Evolutionary conservation across 2,329 filamentous ascomycete genomes (phyloP).

Genomic region (Hypoxylon sp.): DNA sequence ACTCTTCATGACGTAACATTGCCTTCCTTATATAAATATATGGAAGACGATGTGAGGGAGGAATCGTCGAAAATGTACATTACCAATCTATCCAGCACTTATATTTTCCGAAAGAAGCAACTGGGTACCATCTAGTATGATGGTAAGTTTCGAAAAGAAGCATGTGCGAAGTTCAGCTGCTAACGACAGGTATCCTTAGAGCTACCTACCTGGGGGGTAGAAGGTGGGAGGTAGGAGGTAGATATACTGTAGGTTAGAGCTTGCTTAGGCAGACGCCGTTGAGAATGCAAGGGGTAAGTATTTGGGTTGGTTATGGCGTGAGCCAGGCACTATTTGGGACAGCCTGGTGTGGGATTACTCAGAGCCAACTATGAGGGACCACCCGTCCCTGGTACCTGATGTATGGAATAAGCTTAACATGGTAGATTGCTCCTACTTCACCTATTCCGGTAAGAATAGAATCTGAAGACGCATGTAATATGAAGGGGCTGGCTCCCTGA

Average conservation of each 20-base stretch:
- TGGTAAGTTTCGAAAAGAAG: too few species aligned
- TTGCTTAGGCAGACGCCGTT: not conserved
- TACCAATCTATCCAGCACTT: too few species aligned
- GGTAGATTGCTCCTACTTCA: not conserved
- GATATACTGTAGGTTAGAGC: not conserved
- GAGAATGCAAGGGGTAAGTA: not conserved
- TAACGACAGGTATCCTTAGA: too few species aligned
- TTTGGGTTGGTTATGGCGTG: not conserved
- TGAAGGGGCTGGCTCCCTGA: not conserved
- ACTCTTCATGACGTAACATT: not conserved
- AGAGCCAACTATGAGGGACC: not conserved
- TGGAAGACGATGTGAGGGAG: too few species aligned
- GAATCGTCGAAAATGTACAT: too few species aligned
- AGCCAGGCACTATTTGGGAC: not conserved
- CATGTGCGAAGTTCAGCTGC: too few species aligned
- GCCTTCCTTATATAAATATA: too few species aligned
- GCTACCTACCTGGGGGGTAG: too few species aligned
- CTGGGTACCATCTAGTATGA: too few species aligned
- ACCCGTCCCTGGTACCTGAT: not conserved
- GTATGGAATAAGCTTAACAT: not conserved
- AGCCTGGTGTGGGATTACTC: not conserved
- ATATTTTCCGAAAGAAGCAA: too few species aligned
- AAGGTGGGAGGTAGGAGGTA: too few species aligned
- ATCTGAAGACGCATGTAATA: not conserved
- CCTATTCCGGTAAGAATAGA: not conserved